A percentile compares a stretch with the other conserved stretches of the same genome.
Conservation (phyloP, 2,329 filamentous ascomycete species). For the Colletotrichum sp. region DNA sequence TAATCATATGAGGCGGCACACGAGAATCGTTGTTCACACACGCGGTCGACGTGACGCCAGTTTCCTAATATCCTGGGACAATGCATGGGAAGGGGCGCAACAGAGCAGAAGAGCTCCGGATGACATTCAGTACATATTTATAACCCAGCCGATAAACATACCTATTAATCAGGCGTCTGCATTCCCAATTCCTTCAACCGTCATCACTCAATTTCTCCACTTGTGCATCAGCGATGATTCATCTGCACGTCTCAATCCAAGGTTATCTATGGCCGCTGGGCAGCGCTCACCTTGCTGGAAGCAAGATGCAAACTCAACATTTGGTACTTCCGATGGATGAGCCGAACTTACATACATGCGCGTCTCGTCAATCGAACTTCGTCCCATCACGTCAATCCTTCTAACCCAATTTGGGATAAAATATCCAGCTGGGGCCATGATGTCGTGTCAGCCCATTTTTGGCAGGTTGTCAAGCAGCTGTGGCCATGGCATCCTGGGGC, state of each 20-base stretch:
- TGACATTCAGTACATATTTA: not conserved
- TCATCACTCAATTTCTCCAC: rapidly evolving
- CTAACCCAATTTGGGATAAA: not conserved
- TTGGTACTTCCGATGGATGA: not conserved
- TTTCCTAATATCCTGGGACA: not conserved
- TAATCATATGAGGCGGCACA: not conserved
- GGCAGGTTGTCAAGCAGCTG: constrained; percentile 1
- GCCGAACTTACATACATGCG: not conserved
- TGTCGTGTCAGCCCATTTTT: constrained; percentile 11
- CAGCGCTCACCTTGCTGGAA: rapidly evolving
- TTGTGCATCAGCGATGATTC: not conserved
- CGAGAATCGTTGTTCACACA: not conserved
- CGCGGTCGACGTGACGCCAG: not conserved
- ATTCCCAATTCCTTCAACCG: not conserved
- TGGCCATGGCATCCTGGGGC: not conserved
- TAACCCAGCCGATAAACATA: not conserved
- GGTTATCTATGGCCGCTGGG: not conserved
- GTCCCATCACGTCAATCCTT: not conserved
- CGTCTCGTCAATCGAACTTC: not conserved
- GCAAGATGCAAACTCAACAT: not conserved
- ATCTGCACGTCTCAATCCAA: not conserved
- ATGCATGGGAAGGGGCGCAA: not conserved
- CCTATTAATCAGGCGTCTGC: not conserved
- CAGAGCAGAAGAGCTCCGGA: not conserved
- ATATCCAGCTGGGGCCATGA: not conserved